Conservation (phyloP, 257 asterid genomes). For the Petunia secreta region DNA sequence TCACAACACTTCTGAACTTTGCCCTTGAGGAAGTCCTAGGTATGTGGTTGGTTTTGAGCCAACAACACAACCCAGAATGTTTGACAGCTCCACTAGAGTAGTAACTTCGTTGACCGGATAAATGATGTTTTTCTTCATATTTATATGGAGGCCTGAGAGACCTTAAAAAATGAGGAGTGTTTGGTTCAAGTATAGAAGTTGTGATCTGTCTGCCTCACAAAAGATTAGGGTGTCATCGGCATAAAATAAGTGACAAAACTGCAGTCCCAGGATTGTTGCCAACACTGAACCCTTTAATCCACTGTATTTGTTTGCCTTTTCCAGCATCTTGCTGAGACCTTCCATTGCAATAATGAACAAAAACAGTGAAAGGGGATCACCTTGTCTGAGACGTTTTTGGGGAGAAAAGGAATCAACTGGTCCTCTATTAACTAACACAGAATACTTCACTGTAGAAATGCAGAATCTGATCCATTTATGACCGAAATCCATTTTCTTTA, state of each 20-base stretch:
- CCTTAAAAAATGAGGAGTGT: background rate
- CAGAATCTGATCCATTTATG: background rate
- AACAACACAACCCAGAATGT: background rate
- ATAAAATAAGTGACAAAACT: background rate
- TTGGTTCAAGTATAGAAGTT: background rate
- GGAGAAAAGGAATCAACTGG: background rate
- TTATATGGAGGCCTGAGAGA: background rate
- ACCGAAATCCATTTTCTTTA: background rate
- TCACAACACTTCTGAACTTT: background rate
- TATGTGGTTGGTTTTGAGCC: background rate
- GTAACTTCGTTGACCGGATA: background rate
- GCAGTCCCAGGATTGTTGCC: background rate
- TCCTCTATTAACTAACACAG: background rate
- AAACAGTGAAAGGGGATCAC: background rate
- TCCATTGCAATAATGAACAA: background rate
- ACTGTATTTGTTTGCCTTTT: background rate
- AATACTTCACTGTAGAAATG: background rate
- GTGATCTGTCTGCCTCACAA: conserved; percentile 7
- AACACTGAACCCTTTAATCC: background rate
- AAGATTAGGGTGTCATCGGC: background rate
- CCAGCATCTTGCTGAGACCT: background rate
- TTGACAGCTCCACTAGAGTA: background rate
- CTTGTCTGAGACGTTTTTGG: background rate
- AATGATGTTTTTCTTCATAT: background rate
- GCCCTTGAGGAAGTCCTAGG: background rate